A percentile compares a stretch with the other conserved stretches of the same genome.
These are phyloP conservation scores for Metschnikowia corniflorae DNA, from an alignment of 805 yeast species.

Conservation along the genomic window DNA sequence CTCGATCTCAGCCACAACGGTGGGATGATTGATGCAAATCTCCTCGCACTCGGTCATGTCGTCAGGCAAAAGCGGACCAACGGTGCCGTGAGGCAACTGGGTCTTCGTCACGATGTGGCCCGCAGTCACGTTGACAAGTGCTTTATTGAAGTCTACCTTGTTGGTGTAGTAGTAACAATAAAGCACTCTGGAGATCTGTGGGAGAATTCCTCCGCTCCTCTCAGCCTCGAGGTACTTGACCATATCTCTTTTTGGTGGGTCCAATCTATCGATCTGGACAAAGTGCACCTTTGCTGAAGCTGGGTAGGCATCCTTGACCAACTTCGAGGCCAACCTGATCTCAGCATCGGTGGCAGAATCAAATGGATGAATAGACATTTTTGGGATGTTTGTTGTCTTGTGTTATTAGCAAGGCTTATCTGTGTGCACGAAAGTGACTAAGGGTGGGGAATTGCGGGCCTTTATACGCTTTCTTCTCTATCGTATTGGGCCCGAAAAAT, in stretches of 20 bases:
- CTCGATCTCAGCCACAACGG: slow-evolving; percentile 58
- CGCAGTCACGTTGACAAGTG: slow-evolving; percentile 61
- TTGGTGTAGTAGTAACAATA: slow-evolving; percentile 65
- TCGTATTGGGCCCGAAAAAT: too few relatives aligned
- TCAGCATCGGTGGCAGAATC: slow-evolving; percentile 59
- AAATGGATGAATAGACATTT: slow-evolving; percentile 45
- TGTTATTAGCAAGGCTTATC: too few relatives aligned
- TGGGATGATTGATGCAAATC: slow-evolving; percentile 50
- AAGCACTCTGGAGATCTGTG: slow-evolving; percentile 63
- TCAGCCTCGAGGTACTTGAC: slow-evolving; percentile 65
- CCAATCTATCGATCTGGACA: slow-evolving; percentile 62
- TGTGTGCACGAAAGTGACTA: too few relatives aligned
- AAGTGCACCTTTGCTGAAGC: slow-evolving; percentile 56
- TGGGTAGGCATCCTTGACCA: slow-evolving; percentile 56
- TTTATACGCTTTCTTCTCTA: too few relatives aligned
- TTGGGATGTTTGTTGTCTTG: too few relatives aligned
- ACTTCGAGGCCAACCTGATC: slow-evolving; percentile 52
- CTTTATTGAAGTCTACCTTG: slow-evolving; percentile 57
- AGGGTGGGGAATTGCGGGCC: too few relatives aligned
- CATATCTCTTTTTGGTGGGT: slow-evolving; percentile 78
- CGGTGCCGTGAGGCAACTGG: slow-evolving; percentile 54
- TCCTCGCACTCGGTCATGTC: slow-evolving; percentile 56
- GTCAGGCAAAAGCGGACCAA: slow-evolving; percentile 70
- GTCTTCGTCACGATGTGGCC: slow-evolving; percentile 59
- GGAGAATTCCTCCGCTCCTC: slow-evolving; percentile 45